Evolutionary conservation across 164 flowering plant species (phyloP).

Genomic region (Macadamia tetraphylla): DNA sequence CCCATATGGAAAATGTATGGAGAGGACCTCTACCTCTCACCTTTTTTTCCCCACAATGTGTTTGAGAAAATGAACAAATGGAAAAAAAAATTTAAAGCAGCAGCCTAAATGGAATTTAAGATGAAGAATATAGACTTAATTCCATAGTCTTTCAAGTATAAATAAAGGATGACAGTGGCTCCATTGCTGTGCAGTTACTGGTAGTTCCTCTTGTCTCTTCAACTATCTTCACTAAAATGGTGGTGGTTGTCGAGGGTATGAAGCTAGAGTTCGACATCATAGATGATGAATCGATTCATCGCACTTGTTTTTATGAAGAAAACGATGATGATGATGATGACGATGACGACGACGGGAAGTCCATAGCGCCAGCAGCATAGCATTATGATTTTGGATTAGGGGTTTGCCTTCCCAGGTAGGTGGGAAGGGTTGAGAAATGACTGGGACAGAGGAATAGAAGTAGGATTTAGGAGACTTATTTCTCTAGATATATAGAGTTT

Average conservation of each 20-base stretch:
- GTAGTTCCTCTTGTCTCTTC: neutral
- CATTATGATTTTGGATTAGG: neutral
- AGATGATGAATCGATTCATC: neutral
- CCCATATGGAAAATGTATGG: conserved; percentile 17
- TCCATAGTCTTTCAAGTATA: neutral
- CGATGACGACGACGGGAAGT: conserved; percentile 19
- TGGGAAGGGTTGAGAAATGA: neutral
- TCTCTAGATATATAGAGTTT: neutral
- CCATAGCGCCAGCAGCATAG: conserved; percentile 25
- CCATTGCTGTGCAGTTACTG: neutral
- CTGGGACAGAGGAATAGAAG: neutral
- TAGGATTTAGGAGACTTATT: neutral
- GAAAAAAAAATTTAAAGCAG: neutral
- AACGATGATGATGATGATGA: conserved; percentile 22
- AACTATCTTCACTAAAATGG: neutral
- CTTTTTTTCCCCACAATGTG: neutral
- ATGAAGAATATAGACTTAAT: neutral
- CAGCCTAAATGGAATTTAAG: neutral
- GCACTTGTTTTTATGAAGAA: neutral
- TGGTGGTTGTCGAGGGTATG: conserved; percentile 8
- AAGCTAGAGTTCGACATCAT: neutral
- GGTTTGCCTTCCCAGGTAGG: too few species aligned
- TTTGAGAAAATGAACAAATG: too few species aligned
- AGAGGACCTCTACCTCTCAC: neutral
- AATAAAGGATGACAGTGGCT: too few species aligned